A percentile compares a stretch with the other conserved stretches of the same genome.
Conservation (phyloP, 805 yeast species). For the Lipomyces yamanashiensis region DNA sequence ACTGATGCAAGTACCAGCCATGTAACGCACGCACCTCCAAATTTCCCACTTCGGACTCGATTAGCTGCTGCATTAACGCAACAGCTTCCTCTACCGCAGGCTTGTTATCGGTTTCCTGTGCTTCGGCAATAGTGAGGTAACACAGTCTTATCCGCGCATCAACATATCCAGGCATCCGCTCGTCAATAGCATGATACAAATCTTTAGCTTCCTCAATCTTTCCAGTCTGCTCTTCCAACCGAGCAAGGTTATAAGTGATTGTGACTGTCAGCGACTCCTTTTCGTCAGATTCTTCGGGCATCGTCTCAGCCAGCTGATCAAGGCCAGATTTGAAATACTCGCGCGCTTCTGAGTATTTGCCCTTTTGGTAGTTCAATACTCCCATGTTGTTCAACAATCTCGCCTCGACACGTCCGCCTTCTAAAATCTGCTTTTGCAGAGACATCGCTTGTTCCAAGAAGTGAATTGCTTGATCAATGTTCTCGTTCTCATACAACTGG, state of each 20-base stretch:
- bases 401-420: conserved; percentile 35
- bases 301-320: conserved; percentile 39
- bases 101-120: conserved; percentile 38
- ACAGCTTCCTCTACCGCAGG: conserved; percentile 47
- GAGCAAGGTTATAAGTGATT: conserved; percentile 73
- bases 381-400: conserved; percentile 79
- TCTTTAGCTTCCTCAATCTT: conserved; percentile 47
- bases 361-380: conserved; percentile 72
- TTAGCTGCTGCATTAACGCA: conserved; percentile 55
- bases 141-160: conserved; percentile 76
- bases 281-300: conserved; percentile 42
- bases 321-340: conserved; percentile 59
- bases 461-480: conserved; percentile 65
- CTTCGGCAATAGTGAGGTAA: conserved; percentile 57
- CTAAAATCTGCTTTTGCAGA: conserved; percentile 47
- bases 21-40: conserved; percentile 87
- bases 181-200: conserved; percentile 62
- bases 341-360: conserved; percentile 62
- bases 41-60: conserved; percentile 61
- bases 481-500: conserved; percentile 67
- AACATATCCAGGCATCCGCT: conserved; percentile 67
- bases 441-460: conserved; percentile 67
- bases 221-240: conserved; percentile 62
- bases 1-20: conserved; percentile 77
- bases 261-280: conserved; percentile 47